These are phyloP conservation scores for Ganoderma lingzhi DNA, from an alignment of 1,284 basidiomycete species.

Conservation along the genomic window DNA sequence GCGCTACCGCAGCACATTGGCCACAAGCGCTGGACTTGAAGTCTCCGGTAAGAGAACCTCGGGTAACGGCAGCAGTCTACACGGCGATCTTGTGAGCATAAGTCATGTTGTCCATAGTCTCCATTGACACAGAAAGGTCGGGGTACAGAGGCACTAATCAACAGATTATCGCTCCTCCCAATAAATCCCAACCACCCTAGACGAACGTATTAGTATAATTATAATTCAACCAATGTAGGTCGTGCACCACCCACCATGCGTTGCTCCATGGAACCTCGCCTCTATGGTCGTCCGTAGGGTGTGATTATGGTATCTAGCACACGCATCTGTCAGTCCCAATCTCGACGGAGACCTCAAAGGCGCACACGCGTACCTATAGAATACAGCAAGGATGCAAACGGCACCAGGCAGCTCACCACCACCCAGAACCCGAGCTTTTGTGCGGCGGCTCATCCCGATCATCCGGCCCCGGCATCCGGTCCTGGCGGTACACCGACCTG, in stretches of 20 bases:
- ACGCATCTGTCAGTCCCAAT: not conserved
- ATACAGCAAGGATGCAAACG: constrained; percentile 19
- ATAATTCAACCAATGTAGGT: not conserved
- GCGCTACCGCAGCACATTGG: not conserved
- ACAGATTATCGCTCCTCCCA: not conserved
- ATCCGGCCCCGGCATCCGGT: not conserved
- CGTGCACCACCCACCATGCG: not conserved
- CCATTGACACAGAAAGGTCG: not conserved
- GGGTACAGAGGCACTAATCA: not conserved
- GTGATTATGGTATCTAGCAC: not conserved
- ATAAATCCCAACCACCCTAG: not conserved
- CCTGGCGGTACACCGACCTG: not conserved
- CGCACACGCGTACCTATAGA: constrained; percentile 5
- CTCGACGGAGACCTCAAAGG: not conserved
- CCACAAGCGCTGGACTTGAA: not conserved
- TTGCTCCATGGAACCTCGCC: not conserved
- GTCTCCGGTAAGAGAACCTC: not conserved
- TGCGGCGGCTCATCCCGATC: not conserved
- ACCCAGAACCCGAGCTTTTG: constrained; percentile 5
- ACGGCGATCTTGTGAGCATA: not conserved
- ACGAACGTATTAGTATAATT: not conserved
- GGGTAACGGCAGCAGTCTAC: not conserved
- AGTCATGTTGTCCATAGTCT: not conserved
- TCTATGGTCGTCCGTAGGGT: not conserved
- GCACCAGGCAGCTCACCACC: constrained; percentile 16